Evolutionary conservation across 2,329 filamentous ascomycete genomes (phyloP), one percentile per base, ranked within the genome.

Genomic region (Stemphylium lycopersici): DNA sequence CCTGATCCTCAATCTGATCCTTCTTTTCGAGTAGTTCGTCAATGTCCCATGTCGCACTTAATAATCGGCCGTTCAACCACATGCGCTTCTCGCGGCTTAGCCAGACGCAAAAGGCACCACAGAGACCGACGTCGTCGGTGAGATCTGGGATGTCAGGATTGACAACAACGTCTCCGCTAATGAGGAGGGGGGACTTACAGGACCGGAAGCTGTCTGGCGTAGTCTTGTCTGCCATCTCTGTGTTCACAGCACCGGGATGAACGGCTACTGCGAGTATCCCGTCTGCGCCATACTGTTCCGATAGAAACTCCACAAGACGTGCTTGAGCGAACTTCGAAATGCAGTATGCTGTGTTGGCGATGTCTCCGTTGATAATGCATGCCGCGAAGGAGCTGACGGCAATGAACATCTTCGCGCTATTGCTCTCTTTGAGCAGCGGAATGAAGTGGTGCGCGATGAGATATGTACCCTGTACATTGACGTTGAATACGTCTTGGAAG

Each of bases 391-490:
- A 66, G 1, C 61, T 58, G 2, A 72, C 62, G 1, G 57, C 66
- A 18, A 72, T 61, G 44, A 73, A 70, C 7, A 43, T 62, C 47
- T 62, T 69, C 15, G 55, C 47, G 2, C 62, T 63, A 13, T 59
- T 39, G 29, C 61, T 62, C 29, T 56, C 56, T 8, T 50, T 53
- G 11, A 73, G 45, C 13, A 72, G 37, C 1, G 69, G 68, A 5
- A 77, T 55, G 13, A 78, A 70, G 47, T 74, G 65, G 29, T 76
- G 73, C 8, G 71, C 70, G 2, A 71, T 67, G 22, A 70, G 67
- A 55, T 75, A 77, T 5, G 74, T 74, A 0, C 76, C 75, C 13
- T 77, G 55, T 0, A 71, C 67, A 49, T 78, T 77, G 4, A 76
- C 66, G 26, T 71, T 60, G 16, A 77, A 73, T 0, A 74, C 71